A percentile compares a stretch with the other conserved stretches of the same genome.
These are phyloP conservation scores for Aspergillus brunneoviolaceus DNA, from an alignment of 2,329 filamentous ascomycete genomes.

Conservation along the genomic window DNA sequence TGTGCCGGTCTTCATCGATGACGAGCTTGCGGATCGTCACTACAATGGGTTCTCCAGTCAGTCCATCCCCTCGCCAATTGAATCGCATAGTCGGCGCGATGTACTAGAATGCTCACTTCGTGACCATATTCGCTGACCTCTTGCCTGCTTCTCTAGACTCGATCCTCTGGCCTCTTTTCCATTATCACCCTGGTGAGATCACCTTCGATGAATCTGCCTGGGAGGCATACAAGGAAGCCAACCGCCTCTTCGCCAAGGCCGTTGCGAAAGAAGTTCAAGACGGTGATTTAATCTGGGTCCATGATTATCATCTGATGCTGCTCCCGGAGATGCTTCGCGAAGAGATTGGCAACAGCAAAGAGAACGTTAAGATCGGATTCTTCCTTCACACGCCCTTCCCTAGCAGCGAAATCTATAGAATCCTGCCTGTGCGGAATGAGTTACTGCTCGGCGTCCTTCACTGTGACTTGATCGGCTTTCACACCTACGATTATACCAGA, in stretches of 20 bases:
- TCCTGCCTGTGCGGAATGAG: conserved; percentile 86
- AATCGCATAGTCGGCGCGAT: background rate
- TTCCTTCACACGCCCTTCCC: conserved; percentile 98
- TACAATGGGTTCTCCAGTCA: conserved; percentile 98
- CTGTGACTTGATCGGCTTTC: conserved; percentile 94
- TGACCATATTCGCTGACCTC: conserved; percentile 13
- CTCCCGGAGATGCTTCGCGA: conserved; percentile 93
- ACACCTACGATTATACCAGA: conserved; percentile 98
- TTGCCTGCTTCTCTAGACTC: conserved; percentile 61
- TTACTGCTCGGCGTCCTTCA: conserved; percentile 84
- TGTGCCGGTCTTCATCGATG: conserved; percentile 87
- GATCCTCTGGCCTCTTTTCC: conserved; percentile 97
- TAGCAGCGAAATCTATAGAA: conserved; percentile 94
- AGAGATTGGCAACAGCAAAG: conserved; percentile 74
- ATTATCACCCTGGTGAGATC: conserved; percentile 98
- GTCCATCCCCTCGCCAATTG: conserved; percentile 30
- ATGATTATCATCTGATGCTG: conserved; percentile 98
- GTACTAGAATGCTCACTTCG: background rate
- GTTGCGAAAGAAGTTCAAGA: conserved; percentile 86
- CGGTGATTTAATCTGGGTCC: conserved; percentile 94
- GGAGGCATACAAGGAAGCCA: conserved; percentile 90
- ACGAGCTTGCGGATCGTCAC: conserved; percentile 89
- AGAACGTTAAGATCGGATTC: conserved; percentile 97
- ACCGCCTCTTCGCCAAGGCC: conserved; percentile 84
- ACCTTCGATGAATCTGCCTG: conserved; percentile 95